Evolutionary conservation across 768 basidiomycete species (phyloP).

Genomic region (Boletus fagicola): DNA sequence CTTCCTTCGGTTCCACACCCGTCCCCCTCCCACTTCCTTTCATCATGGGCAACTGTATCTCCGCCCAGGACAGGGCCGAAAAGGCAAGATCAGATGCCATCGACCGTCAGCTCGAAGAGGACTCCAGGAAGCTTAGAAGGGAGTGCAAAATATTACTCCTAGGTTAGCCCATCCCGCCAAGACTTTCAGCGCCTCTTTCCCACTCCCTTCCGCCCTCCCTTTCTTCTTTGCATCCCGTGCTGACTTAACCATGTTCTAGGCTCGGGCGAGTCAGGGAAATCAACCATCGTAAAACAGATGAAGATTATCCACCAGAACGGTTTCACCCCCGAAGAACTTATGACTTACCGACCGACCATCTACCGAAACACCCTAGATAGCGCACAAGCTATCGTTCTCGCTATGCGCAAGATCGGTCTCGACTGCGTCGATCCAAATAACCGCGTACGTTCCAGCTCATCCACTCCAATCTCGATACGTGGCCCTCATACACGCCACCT

Average conservation of each 20-base stretch:
- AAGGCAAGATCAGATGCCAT: conserved; percentile 69
- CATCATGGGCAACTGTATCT: conserved; percentile 69
- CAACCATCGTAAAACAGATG: conserved; percentile 98
- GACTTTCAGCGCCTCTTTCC: conserved; percentile 11
- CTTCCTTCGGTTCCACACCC: background rate
- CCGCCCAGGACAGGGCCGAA: conserved; percentile 51
- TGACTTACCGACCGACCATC: conserved; percentile 73
- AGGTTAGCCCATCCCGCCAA: conserved; percentile 51
- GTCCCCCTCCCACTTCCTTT: background rate
- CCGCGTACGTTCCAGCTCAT: conserved; percentile 33
- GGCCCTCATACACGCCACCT: conserved; percentile 18
- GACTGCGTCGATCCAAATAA: conserved; percentile 71
- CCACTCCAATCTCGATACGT: fast-evolving
- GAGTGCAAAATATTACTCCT: conserved; percentile 92
- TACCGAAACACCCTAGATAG: conserved; percentile 88
- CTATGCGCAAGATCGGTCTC: conserved; percentile 82
- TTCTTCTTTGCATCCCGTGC: background rate
- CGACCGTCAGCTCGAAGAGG: conserved; percentile 84
- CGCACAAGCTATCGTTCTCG: conserved; percentile 80
- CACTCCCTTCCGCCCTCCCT: background rate
- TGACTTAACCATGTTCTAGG: conserved; percentile 46
- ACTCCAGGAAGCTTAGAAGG: conserved; percentile 72
- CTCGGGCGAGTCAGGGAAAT: conserved; percentile 93
- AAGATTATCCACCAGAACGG: conserved; percentile 97
- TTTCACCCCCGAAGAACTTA: conserved; percentile 74